These are phyloP conservation scores for Chlorella variabilis DNA, from an alignment of 163 green algal species.

Conservation along the genomic window DNA sequence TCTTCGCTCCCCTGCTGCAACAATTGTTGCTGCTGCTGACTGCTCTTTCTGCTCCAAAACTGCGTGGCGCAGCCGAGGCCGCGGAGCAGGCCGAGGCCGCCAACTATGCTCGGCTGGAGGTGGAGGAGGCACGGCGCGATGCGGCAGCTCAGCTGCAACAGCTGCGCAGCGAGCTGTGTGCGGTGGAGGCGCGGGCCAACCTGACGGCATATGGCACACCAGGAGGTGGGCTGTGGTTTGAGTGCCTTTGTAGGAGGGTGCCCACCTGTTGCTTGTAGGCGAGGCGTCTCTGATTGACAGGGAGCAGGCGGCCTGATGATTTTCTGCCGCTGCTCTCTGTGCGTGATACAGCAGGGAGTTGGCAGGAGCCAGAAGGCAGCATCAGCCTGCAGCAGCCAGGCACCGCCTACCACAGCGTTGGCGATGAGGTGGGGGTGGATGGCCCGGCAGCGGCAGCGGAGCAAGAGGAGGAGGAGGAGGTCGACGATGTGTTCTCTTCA, in stretches of 20 bases:
- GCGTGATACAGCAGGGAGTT: not conserved
- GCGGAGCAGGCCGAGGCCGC: constrained; percentile 20
- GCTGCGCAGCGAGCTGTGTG: constrained; percentile 32
- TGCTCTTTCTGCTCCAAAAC: too few species aligned
- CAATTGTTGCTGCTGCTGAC: too few species aligned
- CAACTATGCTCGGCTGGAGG: not conserved
- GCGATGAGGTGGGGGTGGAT: not conserved
- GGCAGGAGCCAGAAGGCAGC: constrained; percentile 22
- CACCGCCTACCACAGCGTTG: constrained; percentile 14
- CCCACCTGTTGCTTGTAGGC: too few species aligned
- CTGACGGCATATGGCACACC: constrained; percentile 31
- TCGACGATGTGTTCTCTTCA: constrained; percentile 19
- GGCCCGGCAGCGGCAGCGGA: constrained; percentile 9
- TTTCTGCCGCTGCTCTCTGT: not conserved
- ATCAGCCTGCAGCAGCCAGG: constrained; percentile 33
- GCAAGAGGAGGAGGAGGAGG: not conserved
- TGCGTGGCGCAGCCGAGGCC: not conserved
- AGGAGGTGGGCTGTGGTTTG: not conserved
- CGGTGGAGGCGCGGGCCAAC: constrained; percentile 21
- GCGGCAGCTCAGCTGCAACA: constrained; percentile 8
- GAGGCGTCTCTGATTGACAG: too few species aligned
- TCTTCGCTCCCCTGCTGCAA: too few species aligned
- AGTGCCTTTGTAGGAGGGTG: too few species aligned
- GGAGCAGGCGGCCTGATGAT: too few species aligned
- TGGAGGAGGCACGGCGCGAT: not conserved